phyloP scores from a whole-genome alignment of 2,329 filamentous ascomycete genomes.

The Venturia aucupariae region DNA sequence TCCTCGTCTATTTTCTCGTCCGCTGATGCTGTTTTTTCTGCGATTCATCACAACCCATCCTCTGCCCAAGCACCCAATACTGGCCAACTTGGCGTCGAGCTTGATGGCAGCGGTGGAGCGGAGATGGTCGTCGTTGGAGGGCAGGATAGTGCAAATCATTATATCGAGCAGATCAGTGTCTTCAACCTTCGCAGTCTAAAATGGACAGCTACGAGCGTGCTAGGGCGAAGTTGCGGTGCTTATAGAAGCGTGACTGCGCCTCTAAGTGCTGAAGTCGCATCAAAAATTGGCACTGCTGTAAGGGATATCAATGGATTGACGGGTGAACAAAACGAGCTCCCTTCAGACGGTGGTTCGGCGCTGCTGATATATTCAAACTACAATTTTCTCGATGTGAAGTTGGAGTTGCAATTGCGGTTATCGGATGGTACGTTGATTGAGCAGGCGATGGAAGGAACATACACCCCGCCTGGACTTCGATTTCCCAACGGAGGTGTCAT shows the following conservation, averaged over 20 bases:
- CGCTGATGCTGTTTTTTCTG: constrained; percentile 70
- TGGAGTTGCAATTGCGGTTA: constrained; percentile 82
- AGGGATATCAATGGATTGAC: constrained; percentile 27
- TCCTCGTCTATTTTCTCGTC: constrained; percentile 84
- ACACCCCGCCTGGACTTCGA: constrained; percentile 82
- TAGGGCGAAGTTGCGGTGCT: constrained; percentile 89
- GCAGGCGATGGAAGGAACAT: constrained; percentile 76
- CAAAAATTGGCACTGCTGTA: constrained; percentile 55
- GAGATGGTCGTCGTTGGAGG: constrained; percentile 97
- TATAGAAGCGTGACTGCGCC: constrained; percentile 94
- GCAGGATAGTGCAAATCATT: constrained; percentile 95
- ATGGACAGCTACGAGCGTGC: constrained; percentile 81
- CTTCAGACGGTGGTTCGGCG: constrained; percentile 38
- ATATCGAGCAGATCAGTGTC: constrained; percentile 97
- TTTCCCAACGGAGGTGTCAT: constrained; percentile 96
- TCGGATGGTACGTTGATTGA: constrained; percentile 78
- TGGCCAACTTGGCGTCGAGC: constrained; percentile 75
- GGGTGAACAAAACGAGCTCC: constrained; percentile 24
- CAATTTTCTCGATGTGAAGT: constrained; percentile 93
- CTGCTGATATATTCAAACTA: constrained; percentile 99
- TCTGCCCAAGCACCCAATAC: constrained; percentile 69
- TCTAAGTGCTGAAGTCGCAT: constrained; percentile 55
- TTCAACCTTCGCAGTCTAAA: constrained; percentile 93
- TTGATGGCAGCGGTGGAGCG: constrained; percentile 84
- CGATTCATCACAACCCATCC: constrained; percentile 80